A percentile compares a stretch with the other conserved stretches of the same genome.
Evolutionary conservation across 2,329 filamentous ascomycete species (phyloP).

Genomic region (Colletotrichum sansevieriae): DNA sequence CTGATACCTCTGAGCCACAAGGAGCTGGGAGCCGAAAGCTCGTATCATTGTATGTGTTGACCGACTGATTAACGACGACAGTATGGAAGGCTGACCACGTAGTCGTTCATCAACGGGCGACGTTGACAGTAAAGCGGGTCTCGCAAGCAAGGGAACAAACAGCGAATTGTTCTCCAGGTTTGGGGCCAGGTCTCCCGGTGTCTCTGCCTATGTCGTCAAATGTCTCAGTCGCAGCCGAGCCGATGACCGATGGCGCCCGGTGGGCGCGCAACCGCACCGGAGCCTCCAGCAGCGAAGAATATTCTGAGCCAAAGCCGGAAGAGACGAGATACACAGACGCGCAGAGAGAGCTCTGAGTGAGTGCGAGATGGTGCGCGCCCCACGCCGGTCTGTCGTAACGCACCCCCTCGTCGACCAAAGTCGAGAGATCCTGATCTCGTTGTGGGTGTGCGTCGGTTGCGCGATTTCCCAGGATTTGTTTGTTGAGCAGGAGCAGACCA

Average conservation of each 20-base stretch:
- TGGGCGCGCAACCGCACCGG: slow-evolving; percentile 6
- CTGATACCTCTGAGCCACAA: neutral
- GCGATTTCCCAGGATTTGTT: slow-evolving; percentile 37
- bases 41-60: slow-evolving; percentile 11
- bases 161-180: slow-evolving; percentile 6
- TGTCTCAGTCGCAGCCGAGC: slow-evolving; percentile 27
- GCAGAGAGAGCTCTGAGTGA: slow-evolving; percentile 15
- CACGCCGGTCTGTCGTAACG: slow-evolving; percentile 8
- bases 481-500: neutral
- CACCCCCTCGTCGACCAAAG: slow-evolving; percentile 10
- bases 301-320: slow-evolving; percentile 6
- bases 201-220: slow-evolving; percentile 18
- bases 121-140: slow-evolving; percentile 13
- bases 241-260: neutral
- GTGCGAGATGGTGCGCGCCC: slow-evolving; percentile 17
- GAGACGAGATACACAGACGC: slow-evolving; percentile 12
- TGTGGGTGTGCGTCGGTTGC: slow-evolving; percentile 40
- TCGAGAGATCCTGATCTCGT: slow-evolving; percentile 29
- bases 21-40: slow-evolving; percentile 3
- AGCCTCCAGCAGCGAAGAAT: neutral
- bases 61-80: slow-evolving; percentile 7
- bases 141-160: slow-evolving; percentile 7
- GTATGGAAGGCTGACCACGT: slow-evolving; percentile 5
- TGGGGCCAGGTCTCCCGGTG: neutral
- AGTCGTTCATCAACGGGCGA: slow-evolving; percentile 11